Evolutionary conservation across 2,329 filamentous ascomycete species (phyloP).

Genomic region (Fusarium euwallaceae): DNA sequence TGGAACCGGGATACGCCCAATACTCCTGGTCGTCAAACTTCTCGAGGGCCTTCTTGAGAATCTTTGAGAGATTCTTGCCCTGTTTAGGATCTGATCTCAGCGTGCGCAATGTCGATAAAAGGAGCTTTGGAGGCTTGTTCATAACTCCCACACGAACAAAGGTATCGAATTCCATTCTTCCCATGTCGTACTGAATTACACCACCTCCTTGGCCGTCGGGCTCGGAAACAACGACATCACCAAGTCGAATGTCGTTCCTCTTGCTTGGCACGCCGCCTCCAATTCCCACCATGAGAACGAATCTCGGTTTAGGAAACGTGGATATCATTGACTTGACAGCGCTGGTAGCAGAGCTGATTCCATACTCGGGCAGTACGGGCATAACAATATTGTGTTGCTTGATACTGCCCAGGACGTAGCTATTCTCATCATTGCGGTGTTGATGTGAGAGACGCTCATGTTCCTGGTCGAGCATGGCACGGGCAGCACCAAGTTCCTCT

Average conservation of each 20-base stretch:
- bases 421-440: not conserved
- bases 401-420: not conserved
- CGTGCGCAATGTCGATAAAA: not conserved
- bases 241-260: not conserved
- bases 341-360: not conserved
- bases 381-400: not conserved
- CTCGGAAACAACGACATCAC: not conserved
- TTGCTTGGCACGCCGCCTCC: slow-evolving; percentile 12
- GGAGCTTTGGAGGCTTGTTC: not conserved
- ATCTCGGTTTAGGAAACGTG: slow-evolving; percentile 11
- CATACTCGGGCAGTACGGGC: not conserved
- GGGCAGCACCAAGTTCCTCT: not conserved
- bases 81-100: not conserved
- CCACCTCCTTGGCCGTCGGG: not conserved
- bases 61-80: not conserved
- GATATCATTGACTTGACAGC: not conserved
- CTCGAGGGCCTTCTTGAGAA: not conserved
- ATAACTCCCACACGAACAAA: not conserved
- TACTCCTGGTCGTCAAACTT: not conserved
- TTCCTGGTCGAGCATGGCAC: not conserved
- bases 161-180: not conserved
- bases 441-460: not conserved
- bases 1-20: not conserved
- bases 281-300: slow-evolving; percentile 17
- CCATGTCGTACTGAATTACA: not conserved